Evolutionary conservation across 345 rosid genomes (phyloP).

Genomic region (Erysimum cheiranthoides): DNA sequence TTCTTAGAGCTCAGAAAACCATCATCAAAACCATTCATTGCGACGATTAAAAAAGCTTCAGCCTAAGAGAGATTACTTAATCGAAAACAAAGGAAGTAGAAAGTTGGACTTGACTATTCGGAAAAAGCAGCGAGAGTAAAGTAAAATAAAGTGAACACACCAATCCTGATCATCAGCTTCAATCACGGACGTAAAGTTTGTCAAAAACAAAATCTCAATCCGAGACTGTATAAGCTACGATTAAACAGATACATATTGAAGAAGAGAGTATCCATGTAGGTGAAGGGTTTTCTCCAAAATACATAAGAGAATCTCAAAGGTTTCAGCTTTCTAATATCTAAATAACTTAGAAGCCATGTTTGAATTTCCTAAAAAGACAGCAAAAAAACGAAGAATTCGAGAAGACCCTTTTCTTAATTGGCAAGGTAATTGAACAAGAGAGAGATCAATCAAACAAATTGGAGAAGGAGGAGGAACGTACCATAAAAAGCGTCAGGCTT

Average conservation of each 20-base stretch:
- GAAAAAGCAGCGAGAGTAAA: neutral
- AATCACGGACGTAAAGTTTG: neutral
- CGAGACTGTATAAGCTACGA: neutral
- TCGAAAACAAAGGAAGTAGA: neutral
- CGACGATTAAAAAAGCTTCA: neutral
- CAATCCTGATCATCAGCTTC: neutral
- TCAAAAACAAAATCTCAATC: slow-evolving; percentile 9
- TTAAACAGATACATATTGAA: slow-evolving; percentile 14
- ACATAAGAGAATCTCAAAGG: slow-evolving; percentile 7
- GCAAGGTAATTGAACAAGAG: slow-evolving; percentile 37
- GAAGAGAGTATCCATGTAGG: neutral
- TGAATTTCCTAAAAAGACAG: neutral
- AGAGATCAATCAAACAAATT: neutral
- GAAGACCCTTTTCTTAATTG: slow-evolving; percentile 46
- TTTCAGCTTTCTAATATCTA: slow-evolving; percentile 14
- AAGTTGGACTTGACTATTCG: neutral
- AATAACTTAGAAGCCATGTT: slow-evolving; percentile 4
- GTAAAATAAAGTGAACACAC: slow-evolving; percentile 14
- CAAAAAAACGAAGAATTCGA: slow-evolving; percentile 33
- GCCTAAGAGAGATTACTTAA: slow-evolving; percentile 4
- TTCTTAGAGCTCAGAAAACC: neutral
- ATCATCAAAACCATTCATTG: neutral
- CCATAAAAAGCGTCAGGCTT: slow-evolving; percentile 32
- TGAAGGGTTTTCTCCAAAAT: neutral
- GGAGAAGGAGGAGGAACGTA: slow-evolving; percentile 30